Percentiles rank a stretch among this genome's conserved stretches.
These are phyloP conservation scores for Davidsoniella eucalypti DNA, from an alignment of 2,329 filamentous ascomycete species.

Conservation along the genomic window DNA sequence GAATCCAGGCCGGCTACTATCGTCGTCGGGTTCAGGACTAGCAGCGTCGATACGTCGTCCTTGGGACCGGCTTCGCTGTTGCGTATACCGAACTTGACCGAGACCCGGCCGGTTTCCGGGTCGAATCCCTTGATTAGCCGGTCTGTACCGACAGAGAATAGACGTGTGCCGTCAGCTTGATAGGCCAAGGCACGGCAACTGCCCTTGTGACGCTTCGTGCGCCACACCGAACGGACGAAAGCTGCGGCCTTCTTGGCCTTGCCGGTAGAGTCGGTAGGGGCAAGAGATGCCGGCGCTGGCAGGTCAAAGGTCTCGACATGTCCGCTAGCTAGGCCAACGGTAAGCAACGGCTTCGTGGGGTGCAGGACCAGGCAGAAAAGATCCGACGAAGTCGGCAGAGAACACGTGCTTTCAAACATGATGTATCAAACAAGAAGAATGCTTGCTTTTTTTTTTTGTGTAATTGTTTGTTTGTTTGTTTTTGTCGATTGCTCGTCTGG, in stretches of 20 bases:
- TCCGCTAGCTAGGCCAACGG: slow-evolving; percentile 69
- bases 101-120: slow-evolving; percentile 46
- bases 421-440: neutral
- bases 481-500: neutral
- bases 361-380: slow-evolving; percentile 82
- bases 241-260: slow-evolving; percentile 42
- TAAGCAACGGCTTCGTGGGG: slow-evolving; percentile 66
- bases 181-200: slow-evolving; percentile 76
- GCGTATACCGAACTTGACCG: slow-evolving; percentile 62
- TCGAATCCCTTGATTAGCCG: slow-evolving; percentile 41
- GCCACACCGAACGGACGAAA: slow-evolving; percentile 64
- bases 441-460: neutral
- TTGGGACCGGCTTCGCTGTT: slow-evolving; percentile 24
- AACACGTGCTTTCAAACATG: slow-evolving; percentile 89
- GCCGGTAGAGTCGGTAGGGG: slow-evolving; percentile 32
- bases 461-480: neutral
- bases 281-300: slow-evolving; percentile 23
- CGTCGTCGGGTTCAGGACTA: slow-evolving; percentile 72
- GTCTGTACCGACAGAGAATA: slow-evolving; percentile 49
- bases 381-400: slow-evolving; percentile 68
- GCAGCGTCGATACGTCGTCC: slow-evolving; percentile 60
- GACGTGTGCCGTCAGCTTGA: slow-evolving; percentile 56
- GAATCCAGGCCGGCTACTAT: slow-evolving; percentile 84
- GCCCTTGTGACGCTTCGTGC: slow-evolving; percentile 78
- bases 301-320: slow-evolving; percentile 76